phyloP scores from a whole-genome alignment of 305 asterid genomes.

The Fraxinus greggii region DNA sequence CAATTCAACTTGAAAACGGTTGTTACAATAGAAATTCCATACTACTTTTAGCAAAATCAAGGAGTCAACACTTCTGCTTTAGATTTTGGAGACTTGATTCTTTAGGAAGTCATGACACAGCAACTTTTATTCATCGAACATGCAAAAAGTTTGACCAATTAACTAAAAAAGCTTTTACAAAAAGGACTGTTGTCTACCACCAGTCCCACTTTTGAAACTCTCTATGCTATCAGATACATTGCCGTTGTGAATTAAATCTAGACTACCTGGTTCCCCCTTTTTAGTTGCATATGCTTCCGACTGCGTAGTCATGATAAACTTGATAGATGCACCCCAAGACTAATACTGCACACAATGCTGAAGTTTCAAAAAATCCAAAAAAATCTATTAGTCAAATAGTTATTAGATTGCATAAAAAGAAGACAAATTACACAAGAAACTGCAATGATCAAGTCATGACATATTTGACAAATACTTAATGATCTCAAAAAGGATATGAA shows the following conservation, averaged over 20 bases:
- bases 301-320: conserved; percentile 55
- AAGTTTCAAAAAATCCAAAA: conserved; percentile 21
- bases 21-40: not conserved
- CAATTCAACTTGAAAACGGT: not conserved
- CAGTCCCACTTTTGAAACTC: conserved; percentile 38
- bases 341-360: conserved; percentile 24
- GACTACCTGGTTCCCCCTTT: conserved; percentile 42
- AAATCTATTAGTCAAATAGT: conserved; percentile 17
- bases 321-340: conserved; percentile 25
- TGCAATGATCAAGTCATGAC: not conserved
- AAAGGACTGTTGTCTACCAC: conserved; percentile 35
- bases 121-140: conserved; percentile 14
- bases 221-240: conserved; percentile 45
- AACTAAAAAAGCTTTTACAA: not conserved
- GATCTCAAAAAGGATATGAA: not conserved
- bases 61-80: conserved; percentile 9
- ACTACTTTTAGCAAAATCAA: conserved; percentile 13
- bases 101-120: not conserved
- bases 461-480: not conserved
- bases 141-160: not conserved
- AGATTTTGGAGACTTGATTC: conserved; percentile 12
- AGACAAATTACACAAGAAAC: conserved; percentile 9
- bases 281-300: conserved; percentile 40
- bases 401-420: conserved; percentile 17
- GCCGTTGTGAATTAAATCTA: conserved; percentile 41